These are phyloP conservation scores for Pseudogymnoascus sp. DNA, from an alignment of 2,329 filamentous ascomycete species.

Conservation along the genomic window DNA sequence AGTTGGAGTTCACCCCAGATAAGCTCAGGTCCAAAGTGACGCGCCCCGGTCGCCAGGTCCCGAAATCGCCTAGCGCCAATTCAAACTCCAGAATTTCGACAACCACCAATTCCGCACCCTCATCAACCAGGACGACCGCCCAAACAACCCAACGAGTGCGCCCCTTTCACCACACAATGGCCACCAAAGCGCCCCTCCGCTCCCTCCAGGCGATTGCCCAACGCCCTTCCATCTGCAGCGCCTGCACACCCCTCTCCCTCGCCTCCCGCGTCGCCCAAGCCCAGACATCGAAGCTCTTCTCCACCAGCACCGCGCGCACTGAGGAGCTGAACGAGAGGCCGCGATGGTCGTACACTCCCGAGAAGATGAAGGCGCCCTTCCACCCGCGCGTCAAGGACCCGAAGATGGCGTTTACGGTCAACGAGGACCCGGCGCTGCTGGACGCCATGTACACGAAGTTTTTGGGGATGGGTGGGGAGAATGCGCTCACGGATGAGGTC, in stretches of 20 bases:
- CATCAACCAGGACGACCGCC: neutral
- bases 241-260: slow-evolving; percentile 11
- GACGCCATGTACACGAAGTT: slow-evolving; percentile 71
- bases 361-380: slow-evolving; percentile 61
- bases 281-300: neutral
- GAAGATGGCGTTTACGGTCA: slow-evolving; percentile 55
- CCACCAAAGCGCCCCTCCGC: slow-evolving; percentile 37
- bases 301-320: slow-evolving; percentile 14
- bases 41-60: neutral
- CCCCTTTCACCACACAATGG: slow-evolving; percentile 29
- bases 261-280: neutral
- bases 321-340: slow-evolving; percentile 36
- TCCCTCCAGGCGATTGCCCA: slow-evolving; percentile 30
- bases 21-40: neutral
- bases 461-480: slow-evolving; percentile 63
- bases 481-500: slow-evolving; percentile 74
- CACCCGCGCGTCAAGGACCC: slow-evolving; percentile 48
- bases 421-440: slow-evolving; percentile 63
- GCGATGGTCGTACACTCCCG: slow-evolving; percentile 64
- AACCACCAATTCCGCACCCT: slow-evolving; percentile 1
- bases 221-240: slow-evolving; percentile 12
- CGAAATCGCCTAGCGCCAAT: slow-evolving; percentile 8
- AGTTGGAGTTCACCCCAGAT: neutral
- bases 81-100: slow-evolving; percentile 8
- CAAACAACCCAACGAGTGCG: neutral